These are phyloP conservation scores for Lactifluus hygrophoroides DNA, from an alignment of 768 basidiomycete genomes.

Conservation along the genomic window DNA sequence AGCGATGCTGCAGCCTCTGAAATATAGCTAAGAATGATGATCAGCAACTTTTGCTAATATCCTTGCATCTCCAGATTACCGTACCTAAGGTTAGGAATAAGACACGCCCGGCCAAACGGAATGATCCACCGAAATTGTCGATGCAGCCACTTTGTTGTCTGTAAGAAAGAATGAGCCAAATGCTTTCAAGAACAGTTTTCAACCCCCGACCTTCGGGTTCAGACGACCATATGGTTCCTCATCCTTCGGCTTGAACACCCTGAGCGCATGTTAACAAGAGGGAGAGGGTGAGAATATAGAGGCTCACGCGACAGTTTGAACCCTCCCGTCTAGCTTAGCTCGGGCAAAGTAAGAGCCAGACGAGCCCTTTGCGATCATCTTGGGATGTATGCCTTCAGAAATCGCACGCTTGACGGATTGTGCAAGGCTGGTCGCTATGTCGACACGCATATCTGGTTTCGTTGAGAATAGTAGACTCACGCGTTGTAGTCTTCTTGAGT, in stretches of 20 bases:
- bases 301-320: constrained; percentile 75
- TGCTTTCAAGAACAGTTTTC: neutral
- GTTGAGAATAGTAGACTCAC: constrained; percentile 36
- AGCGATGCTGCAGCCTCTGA: constrained; percentile 85
- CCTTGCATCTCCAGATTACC: neutral
- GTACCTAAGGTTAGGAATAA: constrained; percentile 83
- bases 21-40: constrained; percentile 50
- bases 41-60: neutral
- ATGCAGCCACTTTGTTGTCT: constrained; percentile 89
- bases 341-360: constrained; percentile 92
- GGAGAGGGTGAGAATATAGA: neutral
- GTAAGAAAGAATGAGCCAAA: neutral
- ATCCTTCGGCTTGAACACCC: constrained; percentile 89
- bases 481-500: constrained; percentile 60
- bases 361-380: constrained; percentile 85
- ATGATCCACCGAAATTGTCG: constrained; percentile 84
- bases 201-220: constrained; percentile 62
- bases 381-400: constrained; percentile 72
- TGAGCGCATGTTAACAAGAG: constrained; percentile 24
- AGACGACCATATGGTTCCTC: constrained; percentile 84
- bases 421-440: constrained; percentile 38
- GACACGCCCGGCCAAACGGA: constrained; percentile 81
- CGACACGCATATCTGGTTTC: neutral
- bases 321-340: constrained; percentile 62
- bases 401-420: constrained; percentile 64